Conservation (phyloP, 2,329 filamentous ascomycete species). For the Fusarium bactridioides region DNA sequence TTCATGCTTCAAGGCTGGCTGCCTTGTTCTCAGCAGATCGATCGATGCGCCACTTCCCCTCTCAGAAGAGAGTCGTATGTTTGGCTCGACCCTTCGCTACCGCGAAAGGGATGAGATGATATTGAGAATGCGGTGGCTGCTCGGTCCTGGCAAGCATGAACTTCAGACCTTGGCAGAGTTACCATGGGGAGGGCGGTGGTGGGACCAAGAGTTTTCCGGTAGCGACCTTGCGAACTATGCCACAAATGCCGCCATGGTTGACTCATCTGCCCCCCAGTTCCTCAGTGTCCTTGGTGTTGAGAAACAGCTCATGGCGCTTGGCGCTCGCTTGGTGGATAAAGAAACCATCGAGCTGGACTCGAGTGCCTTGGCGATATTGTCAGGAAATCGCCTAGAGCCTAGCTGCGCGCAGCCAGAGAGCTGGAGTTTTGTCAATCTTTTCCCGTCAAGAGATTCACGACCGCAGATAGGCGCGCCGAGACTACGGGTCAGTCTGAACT, state of each 20-base stretch:
- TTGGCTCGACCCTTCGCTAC: background rate
- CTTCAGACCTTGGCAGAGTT: background rate
- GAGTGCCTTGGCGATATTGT: background rate
- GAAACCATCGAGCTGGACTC: background rate
- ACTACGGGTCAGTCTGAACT: background rate
- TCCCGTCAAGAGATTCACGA: background rate
- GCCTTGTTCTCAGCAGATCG: background rate
- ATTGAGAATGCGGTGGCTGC: background rate
- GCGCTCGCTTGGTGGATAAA: background rate
- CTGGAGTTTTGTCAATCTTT: conserved; percentile 6
- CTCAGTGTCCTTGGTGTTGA: background rate
- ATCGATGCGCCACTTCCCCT: background rate
- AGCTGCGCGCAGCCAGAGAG: background rate
- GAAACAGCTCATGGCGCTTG: background rate
- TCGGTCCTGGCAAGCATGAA: background rate
- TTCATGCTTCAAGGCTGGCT: background rate
- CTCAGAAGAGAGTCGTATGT: background rate
- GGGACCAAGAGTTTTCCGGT: background rate
- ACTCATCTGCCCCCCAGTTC: background rate
- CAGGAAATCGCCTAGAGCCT: background rate
- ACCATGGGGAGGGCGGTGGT: background rate
- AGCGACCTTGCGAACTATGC: background rate
- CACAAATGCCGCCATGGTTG: background rate
- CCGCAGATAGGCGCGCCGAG: background rate
- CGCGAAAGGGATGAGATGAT: background rate